Conservation (phyloP, 2,329 filamentous ascomycete genomes). For the Beauveria pseudobassiana region DNA sequence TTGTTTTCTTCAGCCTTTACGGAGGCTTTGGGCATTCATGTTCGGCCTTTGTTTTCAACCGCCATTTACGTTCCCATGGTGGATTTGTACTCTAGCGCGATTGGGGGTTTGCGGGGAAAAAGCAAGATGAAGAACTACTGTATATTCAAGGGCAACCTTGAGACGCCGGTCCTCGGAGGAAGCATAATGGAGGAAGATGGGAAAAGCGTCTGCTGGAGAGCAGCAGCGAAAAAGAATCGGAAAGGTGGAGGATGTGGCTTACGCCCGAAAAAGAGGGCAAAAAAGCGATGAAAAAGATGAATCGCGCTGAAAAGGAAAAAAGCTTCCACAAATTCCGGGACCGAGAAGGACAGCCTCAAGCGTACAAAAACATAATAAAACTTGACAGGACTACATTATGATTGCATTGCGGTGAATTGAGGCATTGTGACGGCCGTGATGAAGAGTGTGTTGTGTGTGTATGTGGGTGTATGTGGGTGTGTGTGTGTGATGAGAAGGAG, state of each 20-base stretch:
- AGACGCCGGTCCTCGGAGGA: constrained; percentile 5
- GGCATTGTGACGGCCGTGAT: not conserved
- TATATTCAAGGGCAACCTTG: not conserved
- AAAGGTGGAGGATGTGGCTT: not conserved
- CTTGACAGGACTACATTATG: not conserved
- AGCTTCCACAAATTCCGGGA: not conserved
- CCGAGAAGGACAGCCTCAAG: constrained; percentile 7
- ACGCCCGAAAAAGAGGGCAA: not conserved
- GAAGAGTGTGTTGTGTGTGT: not conserved
- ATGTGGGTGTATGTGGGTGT: not conserved
- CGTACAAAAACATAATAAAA: constrained; percentile 10
- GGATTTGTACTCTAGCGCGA: constrained; percentile 10
- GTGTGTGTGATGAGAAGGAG: not conserved
- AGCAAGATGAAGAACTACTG: constrained; percentile 4
- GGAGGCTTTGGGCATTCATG: constrained; percentile 8
- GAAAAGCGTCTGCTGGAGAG: not conserved
- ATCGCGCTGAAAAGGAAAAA: not conserved
- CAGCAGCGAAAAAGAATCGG: constrained; percentile 3
- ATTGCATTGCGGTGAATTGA: not conserved
- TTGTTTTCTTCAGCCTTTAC: constrained; percentile 8
- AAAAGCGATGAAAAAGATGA: not conserved
- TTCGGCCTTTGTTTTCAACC: constrained; percentile 4
- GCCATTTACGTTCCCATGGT: constrained; percentile 10
- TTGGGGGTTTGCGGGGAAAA: not conserved
- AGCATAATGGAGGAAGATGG: not conserved